phyloP scores from a whole-genome alignment of 352 stramenopile species.

The Phytophthora europaea region DNA sequence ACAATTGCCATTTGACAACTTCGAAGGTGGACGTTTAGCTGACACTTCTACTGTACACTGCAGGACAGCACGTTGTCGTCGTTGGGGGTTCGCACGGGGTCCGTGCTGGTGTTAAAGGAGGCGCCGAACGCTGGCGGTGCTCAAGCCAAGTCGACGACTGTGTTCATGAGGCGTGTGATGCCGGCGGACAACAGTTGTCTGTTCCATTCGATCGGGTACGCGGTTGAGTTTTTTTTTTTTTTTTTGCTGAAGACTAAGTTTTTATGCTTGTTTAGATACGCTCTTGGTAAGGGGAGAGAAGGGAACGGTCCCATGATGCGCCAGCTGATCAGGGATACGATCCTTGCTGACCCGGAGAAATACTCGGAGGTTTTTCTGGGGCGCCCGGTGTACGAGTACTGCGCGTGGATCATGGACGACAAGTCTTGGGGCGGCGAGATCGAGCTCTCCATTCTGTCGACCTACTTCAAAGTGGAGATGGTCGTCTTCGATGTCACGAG shows the following conservation, averaged over 20 bases:
- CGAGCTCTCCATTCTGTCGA: slow-evolving; percentile 87
- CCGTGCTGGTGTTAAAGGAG: slow-evolving; percentile 81
- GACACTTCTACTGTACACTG: slow-evolving; percentile 4
- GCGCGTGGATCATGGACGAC: slow-evolving; percentile 84
- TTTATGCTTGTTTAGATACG: slow-evolving; percentile 50
- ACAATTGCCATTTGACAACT: slow-evolving; percentile 1
- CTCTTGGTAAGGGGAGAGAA: slow-evolving; percentile 69
- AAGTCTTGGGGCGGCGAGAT: slow-evolving; percentile 91
- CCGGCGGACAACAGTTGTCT: slow-evolving; percentile 90
- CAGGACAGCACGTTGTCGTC: slow-evolving; percentile 58
- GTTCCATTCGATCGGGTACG: slow-evolving; percentile 87
- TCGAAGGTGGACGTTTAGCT: neutral
- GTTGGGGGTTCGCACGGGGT: slow-evolving; percentile 73
- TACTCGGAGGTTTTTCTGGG: slow-evolving; percentile 88
- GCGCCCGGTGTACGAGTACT: slow-evolving; percentile 83
- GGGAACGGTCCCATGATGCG: slow-evolving; percentile 72
- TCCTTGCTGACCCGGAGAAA: slow-evolving; percentile 60
- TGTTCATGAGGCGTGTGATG: slow-evolving; percentile 81
- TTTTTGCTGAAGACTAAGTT: neutral
- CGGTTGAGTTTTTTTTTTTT: neutral
- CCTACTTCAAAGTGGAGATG: slow-evolving; percentile 83
- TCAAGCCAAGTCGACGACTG: slow-evolving; percentile 42
- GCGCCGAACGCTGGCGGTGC: slow-evolving; percentile 33
- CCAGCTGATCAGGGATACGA: slow-evolving; percentile 79
- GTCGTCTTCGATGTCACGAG: slow-evolving; percentile 89